Conservation (phyloP, 495 filamentous ascomycete genomes). For the Neurospora sp. region DNA sequence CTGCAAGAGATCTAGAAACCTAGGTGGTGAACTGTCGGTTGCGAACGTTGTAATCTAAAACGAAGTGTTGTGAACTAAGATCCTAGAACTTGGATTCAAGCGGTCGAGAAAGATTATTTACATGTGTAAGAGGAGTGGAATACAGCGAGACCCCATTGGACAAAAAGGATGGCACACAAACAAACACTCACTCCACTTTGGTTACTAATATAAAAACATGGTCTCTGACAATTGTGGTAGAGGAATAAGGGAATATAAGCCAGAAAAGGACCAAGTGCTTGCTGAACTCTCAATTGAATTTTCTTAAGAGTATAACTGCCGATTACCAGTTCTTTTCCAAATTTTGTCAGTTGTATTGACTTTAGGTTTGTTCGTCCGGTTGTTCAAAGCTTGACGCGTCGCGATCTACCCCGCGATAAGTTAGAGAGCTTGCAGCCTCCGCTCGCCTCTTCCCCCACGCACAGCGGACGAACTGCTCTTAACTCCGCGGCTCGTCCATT, state of each 20-base stretch:
- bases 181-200: background rate
- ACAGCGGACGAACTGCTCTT: background rate
- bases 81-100: background rate
- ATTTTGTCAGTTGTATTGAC: background rate
- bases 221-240: background rate
- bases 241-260: background rate
- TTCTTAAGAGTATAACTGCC: background rate
- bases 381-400: background rate
- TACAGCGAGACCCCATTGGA: background rate
- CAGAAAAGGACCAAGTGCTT: background rate
- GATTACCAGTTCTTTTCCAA: background rate
- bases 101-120: background rate
- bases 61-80: background rate
- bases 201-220: background rate
- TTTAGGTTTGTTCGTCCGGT: background rate
- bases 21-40: background rate
- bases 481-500: background rate
- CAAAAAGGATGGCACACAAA: background rate
- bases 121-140: background rate
- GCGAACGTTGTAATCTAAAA: background rate
- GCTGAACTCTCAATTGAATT: background rate
- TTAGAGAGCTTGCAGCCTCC: background rate
- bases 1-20: background rate
- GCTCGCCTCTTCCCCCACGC: background rate
- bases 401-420: too few species aligned